A percentile compares a stretch with the other conserved stretches of the same genome.
Conservation (phyloP, 169 alveolate species). For the Cryptosporidium viatorum region DNA sequence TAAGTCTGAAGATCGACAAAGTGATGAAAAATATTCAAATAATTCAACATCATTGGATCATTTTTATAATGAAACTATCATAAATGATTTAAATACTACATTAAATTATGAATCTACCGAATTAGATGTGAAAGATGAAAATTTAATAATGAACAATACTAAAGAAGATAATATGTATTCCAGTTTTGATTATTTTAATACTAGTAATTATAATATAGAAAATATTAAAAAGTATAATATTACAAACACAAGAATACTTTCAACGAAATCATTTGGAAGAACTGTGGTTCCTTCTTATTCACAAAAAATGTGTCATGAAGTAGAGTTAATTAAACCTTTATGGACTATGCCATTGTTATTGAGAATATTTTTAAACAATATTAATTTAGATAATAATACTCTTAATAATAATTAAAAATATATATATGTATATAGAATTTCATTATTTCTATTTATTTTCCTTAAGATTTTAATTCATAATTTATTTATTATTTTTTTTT, state of each 20-base stretch:
- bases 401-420: neutral
- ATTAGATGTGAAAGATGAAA: neutral
- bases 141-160: neutral
- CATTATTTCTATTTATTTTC: neutral
- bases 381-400: neutral
- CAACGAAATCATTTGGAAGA: constrained; percentile 34
- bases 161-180: neutral
- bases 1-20: neutral
- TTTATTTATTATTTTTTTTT: neutral
- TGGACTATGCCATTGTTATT: constrained; percentile 57
- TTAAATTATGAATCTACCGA: neutral
- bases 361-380: constrained; percentile 11
- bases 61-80: neutral
- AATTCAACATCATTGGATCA: neutral
- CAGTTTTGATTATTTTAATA: neutral
- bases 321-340: constrained; percentile 49
- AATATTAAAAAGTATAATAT: neutral
- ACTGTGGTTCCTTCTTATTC: constrained; percentile 52
- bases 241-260: constrained; percentile 12
- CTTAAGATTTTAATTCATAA: neutral
- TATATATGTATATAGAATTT: neutral
- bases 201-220: constrained; percentile 13
- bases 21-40: neutral
- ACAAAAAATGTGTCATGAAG: constrained; percentile 71
- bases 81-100: neutral